phyloP scores from a whole-genome alignment of 2,329 filamentous ascomycete genomes.

The Aureobasidium sp. region DNA sequence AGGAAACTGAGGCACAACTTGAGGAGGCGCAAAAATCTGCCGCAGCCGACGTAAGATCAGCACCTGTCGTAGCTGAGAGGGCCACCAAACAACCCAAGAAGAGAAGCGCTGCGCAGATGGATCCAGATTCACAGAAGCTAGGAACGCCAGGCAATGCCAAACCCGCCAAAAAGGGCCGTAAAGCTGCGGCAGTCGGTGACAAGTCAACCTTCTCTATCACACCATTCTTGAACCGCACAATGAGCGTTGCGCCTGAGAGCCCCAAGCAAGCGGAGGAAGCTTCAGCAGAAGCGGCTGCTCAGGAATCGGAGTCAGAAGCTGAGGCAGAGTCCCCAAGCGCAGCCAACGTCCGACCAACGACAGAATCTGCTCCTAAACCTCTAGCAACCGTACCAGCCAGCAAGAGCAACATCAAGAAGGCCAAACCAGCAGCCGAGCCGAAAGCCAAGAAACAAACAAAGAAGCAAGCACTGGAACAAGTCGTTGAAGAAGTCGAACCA shows the following conservation, averaged over 20 bases:
- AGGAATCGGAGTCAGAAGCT: constrained; percentile 17
- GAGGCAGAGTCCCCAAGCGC: constrained; percentile 27
- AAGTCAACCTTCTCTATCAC: constrained; percentile 94
- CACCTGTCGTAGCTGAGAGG: constrained; percentile 25
- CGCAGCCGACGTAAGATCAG: constrained; percentile 26
- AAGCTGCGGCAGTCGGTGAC: constrained; percentile 61
- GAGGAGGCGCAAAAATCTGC: constrained; percentile 35
- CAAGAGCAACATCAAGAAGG: constrained; percentile 34
- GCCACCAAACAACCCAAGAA: constrained; percentile 36
- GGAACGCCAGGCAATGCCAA: constrained; percentile 44
- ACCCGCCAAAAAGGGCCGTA: constrained; percentile 40
- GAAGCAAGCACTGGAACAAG: constrained; percentile 38
- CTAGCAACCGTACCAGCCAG: constrained; percentile 39
- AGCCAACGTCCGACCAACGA: constrained; percentile 15
- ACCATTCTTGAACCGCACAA: constrained; percentile 77
- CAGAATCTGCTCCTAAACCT: constrained; percentile 29
- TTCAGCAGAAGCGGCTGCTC: background rate
- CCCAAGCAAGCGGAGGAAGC: constrained; percentile 17
- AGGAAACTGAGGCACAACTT: constrained; percentile 51
- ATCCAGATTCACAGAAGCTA: constrained; percentile 41
- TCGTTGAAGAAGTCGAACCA: constrained; percentile 32
- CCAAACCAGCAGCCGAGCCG: constrained; percentile 32
- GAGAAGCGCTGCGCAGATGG: constrained; percentile 36
- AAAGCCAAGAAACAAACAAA: constrained; percentile 33
- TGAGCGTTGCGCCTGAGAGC: constrained; percentile 45